Evolutionary conservation across 2,329 filamentous ascomycete species (phyloP).

Genomic region (Fusarium mundagurra): DNA sequence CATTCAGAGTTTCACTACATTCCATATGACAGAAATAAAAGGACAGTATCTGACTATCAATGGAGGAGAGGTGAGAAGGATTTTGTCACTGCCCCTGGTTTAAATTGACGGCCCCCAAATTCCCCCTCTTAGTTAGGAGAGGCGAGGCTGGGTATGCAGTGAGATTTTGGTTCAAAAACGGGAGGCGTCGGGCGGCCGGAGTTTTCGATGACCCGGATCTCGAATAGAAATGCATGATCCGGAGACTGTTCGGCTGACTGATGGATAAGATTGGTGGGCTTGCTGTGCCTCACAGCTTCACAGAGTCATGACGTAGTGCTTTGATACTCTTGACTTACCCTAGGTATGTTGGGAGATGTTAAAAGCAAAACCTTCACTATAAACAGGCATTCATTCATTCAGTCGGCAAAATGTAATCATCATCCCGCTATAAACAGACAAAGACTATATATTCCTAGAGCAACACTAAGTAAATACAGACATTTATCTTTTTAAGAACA

Average conservation of each 20-base stretch:
- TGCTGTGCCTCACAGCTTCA: background rate
- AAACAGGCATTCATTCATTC: no score
- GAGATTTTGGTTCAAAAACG: background rate
- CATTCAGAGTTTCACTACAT: background rate
- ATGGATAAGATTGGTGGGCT: background rate
- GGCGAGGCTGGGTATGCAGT: background rate
- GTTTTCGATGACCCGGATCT: background rate
- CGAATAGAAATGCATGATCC: background rate
- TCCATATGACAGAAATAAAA: background rate
- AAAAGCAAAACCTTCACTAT: no score
- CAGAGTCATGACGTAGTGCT: background rate
- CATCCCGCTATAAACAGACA: no score
- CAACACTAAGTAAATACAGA: background rate
- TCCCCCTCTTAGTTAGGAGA: background rate
- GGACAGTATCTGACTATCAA: rapidly evolving
- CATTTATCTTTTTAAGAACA: no score
- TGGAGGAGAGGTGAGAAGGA: rapidly evolving
- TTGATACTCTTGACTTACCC: background rate
- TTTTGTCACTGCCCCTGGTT: background rate
- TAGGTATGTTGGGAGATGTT: no score
- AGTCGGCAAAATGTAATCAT: no score
- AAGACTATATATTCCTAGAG: no score
- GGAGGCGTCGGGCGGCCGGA: background rate
- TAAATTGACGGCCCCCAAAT: background rate
- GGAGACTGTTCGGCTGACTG: background rate